Evolutionary conservation across 2,329 filamentous ascomycete species (phyloP).

Genomic region (Phialophora expanda): DNA sequence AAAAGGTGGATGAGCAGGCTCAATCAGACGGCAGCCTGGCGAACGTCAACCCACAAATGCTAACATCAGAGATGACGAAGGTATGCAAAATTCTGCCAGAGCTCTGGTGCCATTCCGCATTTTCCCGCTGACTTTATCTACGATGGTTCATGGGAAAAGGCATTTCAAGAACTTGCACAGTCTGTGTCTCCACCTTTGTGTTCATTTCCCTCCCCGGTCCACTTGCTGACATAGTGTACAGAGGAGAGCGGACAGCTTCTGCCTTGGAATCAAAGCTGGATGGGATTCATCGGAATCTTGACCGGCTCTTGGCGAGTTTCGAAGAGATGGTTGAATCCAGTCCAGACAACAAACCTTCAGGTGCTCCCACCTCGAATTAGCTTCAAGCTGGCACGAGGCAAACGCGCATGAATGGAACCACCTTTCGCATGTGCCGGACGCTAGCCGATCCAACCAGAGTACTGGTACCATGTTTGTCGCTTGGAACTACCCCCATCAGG

Average conservation of each 20-base stretch:
- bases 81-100: conserved; percentile 26
- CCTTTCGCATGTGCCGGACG: conserved; percentile 39
- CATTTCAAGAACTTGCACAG: conserved; percentile 44
- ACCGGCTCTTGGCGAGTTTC: conserved; percentile 57
- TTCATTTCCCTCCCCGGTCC: background rate
- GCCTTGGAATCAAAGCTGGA: conserved; percentile 61
- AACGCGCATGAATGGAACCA: conserved; percentile 6
- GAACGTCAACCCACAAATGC: conserved; percentile 25
- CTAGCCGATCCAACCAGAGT: background rate
- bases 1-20: conserved; percentile 18
- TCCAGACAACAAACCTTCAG: conserved; percentile 33
- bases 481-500: background rate
- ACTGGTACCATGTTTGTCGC: background rate
- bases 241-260: conserved; percentile 61
- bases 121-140: conserved; percentile 19
- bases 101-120: background rate
- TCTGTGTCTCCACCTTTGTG: conserved; percentile 22
- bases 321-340: conserved; percentile 43
- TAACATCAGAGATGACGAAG: conserved; percentile 39
- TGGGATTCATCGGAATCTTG: conserved; percentile 61
- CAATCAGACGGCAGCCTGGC: conserved; percentile 22
- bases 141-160: conserved; percentile 35
- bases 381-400: background rate
- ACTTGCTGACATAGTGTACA: conserved; percentile 38
- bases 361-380: conserved; percentile 31